Evolutionary conservation across 2,329 filamentous ascomycete species (phyloP), one percentile per base, ranked within the genome.

Genomic region (Leptosphaerulina australis): DNA sequence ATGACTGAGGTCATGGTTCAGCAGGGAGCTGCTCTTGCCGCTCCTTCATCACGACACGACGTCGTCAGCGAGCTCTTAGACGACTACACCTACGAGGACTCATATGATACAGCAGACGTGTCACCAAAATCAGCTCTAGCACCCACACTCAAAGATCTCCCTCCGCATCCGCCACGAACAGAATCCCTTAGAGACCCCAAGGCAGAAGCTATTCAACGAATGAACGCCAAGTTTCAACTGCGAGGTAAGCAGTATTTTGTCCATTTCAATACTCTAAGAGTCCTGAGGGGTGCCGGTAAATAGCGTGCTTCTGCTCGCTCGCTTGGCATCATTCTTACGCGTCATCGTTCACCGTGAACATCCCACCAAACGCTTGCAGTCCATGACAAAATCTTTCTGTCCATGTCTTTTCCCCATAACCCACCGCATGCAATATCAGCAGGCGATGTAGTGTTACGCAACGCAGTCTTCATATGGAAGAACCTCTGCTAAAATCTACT

Each of bases 21-120:
- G 30, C 58, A 59, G 33, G 56, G 56, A 40, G 57, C 59, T 40
- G 52, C 50, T 21, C 57, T 64, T 9, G 47, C 55, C 21, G 63
- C 68, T 40, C 66, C 69, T 17, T 53, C 67, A 15, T 62, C 60
- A 26, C 67, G 70, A 55, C 69, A 72, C 46, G 71, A 74, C 48
- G 58, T 74, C 21, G 61, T 74, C 56, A 73, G 69, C 63, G 66
- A 68, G 45, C 58, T 74, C 31, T 56, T 74, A 33, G 69, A 69
- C 50, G 70, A 68, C n/a, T 74, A 74, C 56, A 68, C 66, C 17
- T 68, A 55, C 36, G 44, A 47, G 8, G 40, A 50, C 5, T 66
- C 62, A 3, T 70, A 70, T 43, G 59, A 48, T 17, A 59, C 52
- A 41, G 59, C 64, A 28, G 53, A 51, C 20, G 15, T 37, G 17